These are phyloP conservation scores for Blastomyces emzantsi DNA, from an alignment of 2,329 filamentous ascomycete genomes.

Conservation along the genomic window DNA sequence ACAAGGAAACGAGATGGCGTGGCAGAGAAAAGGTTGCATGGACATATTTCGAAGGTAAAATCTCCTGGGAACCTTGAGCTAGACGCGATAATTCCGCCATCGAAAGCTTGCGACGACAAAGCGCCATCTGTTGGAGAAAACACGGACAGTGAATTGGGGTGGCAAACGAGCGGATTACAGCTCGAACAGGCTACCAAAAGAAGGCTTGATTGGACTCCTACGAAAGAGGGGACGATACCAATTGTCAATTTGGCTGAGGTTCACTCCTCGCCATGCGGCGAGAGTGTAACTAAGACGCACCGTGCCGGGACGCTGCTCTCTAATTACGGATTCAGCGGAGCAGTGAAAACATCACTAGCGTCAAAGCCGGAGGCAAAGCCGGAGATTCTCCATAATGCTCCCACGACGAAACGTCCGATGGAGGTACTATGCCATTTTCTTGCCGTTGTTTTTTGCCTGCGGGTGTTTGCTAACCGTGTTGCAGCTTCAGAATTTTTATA, in stretches of 20 bases:
- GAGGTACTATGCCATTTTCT: conserved; percentile 23
- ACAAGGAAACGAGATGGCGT: conserved; percentile 20
- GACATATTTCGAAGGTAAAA: conserved; percentile 28
- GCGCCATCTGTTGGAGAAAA: not conserved
- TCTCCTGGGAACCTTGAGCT: not conserved
- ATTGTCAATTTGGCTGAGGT: conserved; percentile 18
- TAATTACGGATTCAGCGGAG: conserved; percentile 32
- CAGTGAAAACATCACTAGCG: conserved; percentile 15
- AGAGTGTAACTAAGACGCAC: conserved; percentile 1
- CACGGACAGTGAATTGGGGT: not conserved
- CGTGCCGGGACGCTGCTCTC: conserved; percentile 32
- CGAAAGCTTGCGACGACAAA: not conserved
- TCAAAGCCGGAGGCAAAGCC: conserved; percentile 8
- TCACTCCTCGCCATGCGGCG: conserved; percentile 5
- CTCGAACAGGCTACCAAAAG: conserved; percentile 45
- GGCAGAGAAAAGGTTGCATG: conserved; percentile 29
- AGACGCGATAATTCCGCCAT: not conserved
- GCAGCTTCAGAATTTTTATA: conserved; percentile 5
- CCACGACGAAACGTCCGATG: conserved; percentile 32
- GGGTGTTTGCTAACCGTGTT: not conserved
- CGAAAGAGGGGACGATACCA: conserved; percentile 35
- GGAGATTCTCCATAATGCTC: conserved; percentile 18
- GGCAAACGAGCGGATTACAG: conserved; percentile 14
- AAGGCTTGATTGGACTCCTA: conserved; percentile 60
- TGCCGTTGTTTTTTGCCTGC: not conserved